These are phyloP conservation scores for Artomyces pyxidatus DNA, from an alignment of 768 basidiomycete species.

Conservation along the genomic window DNA sequence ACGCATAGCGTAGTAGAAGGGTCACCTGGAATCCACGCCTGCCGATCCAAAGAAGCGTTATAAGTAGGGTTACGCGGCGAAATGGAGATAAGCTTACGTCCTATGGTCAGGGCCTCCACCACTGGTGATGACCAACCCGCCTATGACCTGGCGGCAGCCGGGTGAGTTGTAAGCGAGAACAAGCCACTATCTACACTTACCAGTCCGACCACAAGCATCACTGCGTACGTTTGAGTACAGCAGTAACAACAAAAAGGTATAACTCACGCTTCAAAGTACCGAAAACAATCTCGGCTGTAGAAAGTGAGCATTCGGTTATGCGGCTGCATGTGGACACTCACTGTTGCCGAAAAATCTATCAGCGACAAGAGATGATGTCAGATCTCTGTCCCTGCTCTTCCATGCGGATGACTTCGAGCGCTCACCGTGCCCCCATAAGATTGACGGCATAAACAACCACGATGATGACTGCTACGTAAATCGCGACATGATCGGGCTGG, in stretches of 20 bases:
- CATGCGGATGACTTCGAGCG: neutral
- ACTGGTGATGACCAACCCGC: conserved; percentile 11
- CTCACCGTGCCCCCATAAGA: conserved; percentile 8
- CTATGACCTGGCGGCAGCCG: conserved; percentile 13
- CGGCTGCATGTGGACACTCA: neutral
- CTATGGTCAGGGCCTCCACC: conserved; percentile 15
- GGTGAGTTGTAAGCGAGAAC: too few relatives aligned
- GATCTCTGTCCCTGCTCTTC: too few relatives aligned
- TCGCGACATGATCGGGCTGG: conserved; percentile 7
- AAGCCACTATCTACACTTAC: neutral
- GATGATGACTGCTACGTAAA: conserved; percentile 13
- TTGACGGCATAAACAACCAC: conserved; percentile 6
- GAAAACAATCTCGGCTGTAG: conserved; percentile 12
- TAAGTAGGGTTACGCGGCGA: neutral
- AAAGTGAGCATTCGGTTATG: neutral
- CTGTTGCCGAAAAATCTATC: conserved; percentile 13
- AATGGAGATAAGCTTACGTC: conserved; percentile 1
- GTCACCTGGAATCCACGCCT: conserved; percentile 15
- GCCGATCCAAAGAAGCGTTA: neutral
- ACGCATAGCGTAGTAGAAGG: neutral
- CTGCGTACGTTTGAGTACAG: conserved; percentile 4
- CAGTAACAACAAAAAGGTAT: neutral
- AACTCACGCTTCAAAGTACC: conserved; percentile 14
- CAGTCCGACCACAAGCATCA: conserved; percentile 15
- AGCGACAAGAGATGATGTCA: neutral